Base-by-base conservation (phyloP, 1,139 yeast species). In the Hansenula sp. region DNA sequence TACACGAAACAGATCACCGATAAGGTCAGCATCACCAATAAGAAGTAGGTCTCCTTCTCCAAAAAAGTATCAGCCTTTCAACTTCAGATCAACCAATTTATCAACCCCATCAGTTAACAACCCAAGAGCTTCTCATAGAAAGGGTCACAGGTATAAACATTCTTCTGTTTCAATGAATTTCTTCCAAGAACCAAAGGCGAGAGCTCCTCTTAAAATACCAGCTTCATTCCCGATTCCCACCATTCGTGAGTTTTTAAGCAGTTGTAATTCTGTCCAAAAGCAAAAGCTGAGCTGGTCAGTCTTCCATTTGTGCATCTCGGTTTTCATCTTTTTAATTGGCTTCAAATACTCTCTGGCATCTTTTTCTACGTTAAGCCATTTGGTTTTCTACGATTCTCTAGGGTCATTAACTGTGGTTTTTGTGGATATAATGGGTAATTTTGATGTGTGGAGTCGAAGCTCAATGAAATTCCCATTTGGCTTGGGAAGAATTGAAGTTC, bases 131-230 rank as follows among this genome's bases (percentile, higher is more conserved):
- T 79, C 85, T 0, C 94, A 87, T 55, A 78, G 97, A 66, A 82
- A 90, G 49, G 97, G 98, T 11, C 98, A 92, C 64, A 77, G 90
- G 53, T 92, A 92, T 59, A 92, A 92, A 60, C 97, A 92, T 48
- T 88, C 97, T 6, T 88, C 97, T n/a, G 96, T 92, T 6, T 86
- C 96, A 4, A 85, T 92, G 92, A 92, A 92, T 60, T 75, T 90
- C 59, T 92, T 92, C 61, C 96, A 87, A 58, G 97, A 90, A 56
- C 96, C 97, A 1, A 82, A 89, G 8, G 81, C 79, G 14, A 69
- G 80, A 33, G 81, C 84, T 12, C 81, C 89, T 2, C 65, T 78
- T 38, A 77, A 82, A 38, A 75, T 89, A 27, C 95, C 96, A 1
- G 82, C 82, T 36, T 79, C 85, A 45, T 75, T 81, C 47, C 92